A percentile compares a stretch with the other conserved stretches of the same genome.
Evolutionary conservation across 2,329 filamentous ascomycete genomes (phyloP).

Genomic region (Calonectria montana): DNA sequence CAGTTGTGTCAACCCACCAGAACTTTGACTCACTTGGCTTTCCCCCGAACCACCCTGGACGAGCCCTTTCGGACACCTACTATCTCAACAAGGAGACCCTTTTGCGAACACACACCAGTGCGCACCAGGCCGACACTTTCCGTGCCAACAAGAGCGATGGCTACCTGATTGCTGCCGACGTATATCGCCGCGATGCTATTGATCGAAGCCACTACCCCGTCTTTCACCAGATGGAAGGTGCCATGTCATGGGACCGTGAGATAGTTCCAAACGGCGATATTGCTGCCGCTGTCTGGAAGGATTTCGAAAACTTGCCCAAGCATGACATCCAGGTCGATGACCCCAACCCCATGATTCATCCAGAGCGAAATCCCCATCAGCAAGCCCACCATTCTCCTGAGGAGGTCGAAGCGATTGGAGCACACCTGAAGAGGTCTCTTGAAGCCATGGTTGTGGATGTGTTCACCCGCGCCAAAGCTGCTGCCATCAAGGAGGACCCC

Average conservation of each 20-base stretch:
- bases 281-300: conserved; percentile 73
- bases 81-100: conserved; percentile 89
- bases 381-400: conserved; percentile 73
- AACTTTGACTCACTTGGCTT: conserved; percentile 99
- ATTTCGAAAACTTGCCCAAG: conserved; percentile 76
- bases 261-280: conserved; percentile 69
- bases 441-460: conserved; percentile 92
- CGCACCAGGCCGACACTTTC: conserved; percentile 89
- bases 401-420: conserved; percentile 84
- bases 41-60: conserved; percentile 86
- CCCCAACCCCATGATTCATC: conserved; percentile 80
- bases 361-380: conserved; percentile 87
- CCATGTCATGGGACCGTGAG: conserved; percentile 84
- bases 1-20: conserved; percentile 84
- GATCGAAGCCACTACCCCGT: conserved; percentile 96
- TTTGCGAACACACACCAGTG: conserved; percentile 92
- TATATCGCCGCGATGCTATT: conserved; percentile 94
- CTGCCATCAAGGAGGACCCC: conserved; percentile 65
- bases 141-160: conserved; percentile 77
- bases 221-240: conserved; percentile 99
- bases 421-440: conserved; percentile 88
- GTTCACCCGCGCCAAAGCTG: conserved; percentile 81
- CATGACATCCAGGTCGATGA: conserved; percentile 86
- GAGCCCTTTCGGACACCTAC: conserved; percentile 91
- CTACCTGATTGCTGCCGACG: conserved; percentile 92